A percentile compares a stretch with the other conserved stretches of the same genome.
These are phyloP conservation scores for Penicillium sp. DNA, from an alignment of 2,329 filamentous ascomycete species.

Conservation along the genomic window DNA sequence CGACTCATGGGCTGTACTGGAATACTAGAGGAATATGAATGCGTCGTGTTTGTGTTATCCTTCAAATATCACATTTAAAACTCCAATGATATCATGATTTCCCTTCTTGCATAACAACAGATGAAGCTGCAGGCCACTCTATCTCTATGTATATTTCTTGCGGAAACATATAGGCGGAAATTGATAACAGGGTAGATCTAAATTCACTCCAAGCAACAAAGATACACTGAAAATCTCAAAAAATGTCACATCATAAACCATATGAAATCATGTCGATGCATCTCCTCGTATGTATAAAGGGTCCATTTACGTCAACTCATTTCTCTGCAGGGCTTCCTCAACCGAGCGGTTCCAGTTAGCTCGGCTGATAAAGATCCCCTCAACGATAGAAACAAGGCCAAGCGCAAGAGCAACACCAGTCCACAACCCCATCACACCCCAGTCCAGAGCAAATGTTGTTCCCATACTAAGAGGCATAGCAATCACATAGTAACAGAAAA, in stretches of 20 bases:
- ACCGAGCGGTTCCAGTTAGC: slow-evolving; percentile 60
- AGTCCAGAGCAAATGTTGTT: slow-evolving; percentile 71
- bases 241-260: neutral
- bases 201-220: neutral
- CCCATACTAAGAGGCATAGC: slow-evolving; percentile 81
- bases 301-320: slow-evolving; percentile 35
- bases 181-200: neutral
- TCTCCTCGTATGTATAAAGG: neutral
- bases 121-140: neutral
- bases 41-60: slow-evolving; percentile 31
- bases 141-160: neutral
- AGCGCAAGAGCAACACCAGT: slow-evolving; percentile 72
- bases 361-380: slow-evolving; percentile 56
- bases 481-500: slow-evolving; percentile 82
- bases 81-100: slow-evolving; percentile 29
- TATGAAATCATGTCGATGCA: neutral
- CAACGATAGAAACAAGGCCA: slow-evolving; percentile 54
- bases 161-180: neutral
- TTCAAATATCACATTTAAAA: slow-evolving; percentile 10
- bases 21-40: slow-evolving; percentile 38
- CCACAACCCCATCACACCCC: slow-evolving; percentile 82
- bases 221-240: neutral
- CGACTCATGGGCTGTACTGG: slow-evolving; percentile 83
- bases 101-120: slow-evolving; percentile 3
- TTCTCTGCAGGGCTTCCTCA: slow-evolving; percentile 59